phyloP scores from a whole-genome alignment of 352 stramenopile species.

The Elongisporangium senticosum region DNA sequence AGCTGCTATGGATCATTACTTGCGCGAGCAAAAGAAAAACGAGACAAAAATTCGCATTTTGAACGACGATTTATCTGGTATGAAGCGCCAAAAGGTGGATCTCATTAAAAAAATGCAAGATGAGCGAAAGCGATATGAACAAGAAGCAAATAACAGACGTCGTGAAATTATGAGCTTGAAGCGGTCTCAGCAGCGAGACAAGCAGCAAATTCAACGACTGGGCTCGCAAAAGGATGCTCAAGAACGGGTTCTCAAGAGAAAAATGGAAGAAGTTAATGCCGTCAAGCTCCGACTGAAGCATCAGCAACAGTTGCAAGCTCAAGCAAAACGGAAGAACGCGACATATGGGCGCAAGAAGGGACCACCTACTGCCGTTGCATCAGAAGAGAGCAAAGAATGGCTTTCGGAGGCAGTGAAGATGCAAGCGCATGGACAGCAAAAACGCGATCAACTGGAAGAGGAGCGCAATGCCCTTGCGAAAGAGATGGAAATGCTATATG shows the following conservation, averaged over 20 bases:
- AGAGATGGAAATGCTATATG: constrained; percentile 80
- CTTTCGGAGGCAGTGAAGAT: constrained; percentile 82
- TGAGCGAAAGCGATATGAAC: constrained; percentile 79
- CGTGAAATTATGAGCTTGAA: constrained; percentile 80
- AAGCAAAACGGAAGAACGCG: constrained; percentile 64
- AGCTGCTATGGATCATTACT: constrained; percentile 76
- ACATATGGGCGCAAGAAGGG: constrained; percentile 44
- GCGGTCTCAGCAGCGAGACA: constrained; percentile 73
- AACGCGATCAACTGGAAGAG: constrained; percentile 76
- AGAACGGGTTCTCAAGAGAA: constrained; percentile 81
- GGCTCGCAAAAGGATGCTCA: constrained; percentile 81
- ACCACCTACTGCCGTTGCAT: not conserved
- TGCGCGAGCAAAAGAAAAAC: constrained; percentile 84
- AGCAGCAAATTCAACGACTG: constrained; percentile 78
- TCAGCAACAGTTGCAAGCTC: constrained; percentile 67
- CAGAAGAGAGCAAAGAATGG: constrained; percentile 43
- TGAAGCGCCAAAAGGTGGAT: constrained; percentile 89
- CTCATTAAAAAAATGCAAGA: constrained; percentile 84
- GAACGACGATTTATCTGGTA: constrained; percentile 76
- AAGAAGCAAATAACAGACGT: constrained; percentile 70
- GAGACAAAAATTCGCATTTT: constrained; percentile 80
- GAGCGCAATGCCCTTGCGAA: constrained; percentile 71
- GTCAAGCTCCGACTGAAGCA: constrained; percentile 81
- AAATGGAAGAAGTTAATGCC: constrained; percentile 82
- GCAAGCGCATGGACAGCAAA: constrained; percentile 75